phyloP scores from a whole-genome alignment of 1,139 yeast genomes.

The Groenewaldozyma sp. region DNA sequence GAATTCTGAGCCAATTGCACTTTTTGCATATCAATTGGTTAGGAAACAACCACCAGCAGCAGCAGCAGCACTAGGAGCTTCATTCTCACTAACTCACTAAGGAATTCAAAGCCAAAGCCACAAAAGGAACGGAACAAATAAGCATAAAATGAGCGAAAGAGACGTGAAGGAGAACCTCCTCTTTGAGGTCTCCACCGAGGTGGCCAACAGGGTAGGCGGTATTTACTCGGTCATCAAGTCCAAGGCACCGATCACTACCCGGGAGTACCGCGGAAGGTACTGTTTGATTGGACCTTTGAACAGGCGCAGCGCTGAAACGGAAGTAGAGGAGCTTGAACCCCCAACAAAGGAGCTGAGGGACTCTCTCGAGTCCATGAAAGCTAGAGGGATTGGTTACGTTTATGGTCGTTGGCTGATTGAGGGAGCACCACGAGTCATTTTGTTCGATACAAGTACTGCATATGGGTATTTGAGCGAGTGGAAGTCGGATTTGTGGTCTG shows the following conservation, averaged over 20 bases:
- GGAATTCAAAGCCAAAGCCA: too few species aligned
- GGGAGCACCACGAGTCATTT: slow-evolving; percentile 88
- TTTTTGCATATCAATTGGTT: too few species aligned
- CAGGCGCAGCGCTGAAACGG: slow-evolving; percentile 74
- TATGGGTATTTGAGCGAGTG: slow-evolving; percentile 68
- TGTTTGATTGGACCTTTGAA: slow-evolving; percentile 82
- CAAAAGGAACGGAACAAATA: too few species aligned
- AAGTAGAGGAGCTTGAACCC: slow-evolving; percentile 75
- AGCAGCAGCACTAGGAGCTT: too few species aligned
- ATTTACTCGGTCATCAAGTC: slow-evolving; percentile 94
- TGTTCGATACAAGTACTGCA: slow-evolving; percentile 80
- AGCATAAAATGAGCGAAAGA: slow-evolving; percentile 20
- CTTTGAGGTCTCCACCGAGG: slow-evolving; percentile 95
- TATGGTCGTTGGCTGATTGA: slow-evolving; percentile 97
- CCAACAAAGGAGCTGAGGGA: slow-evolving; percentile 47
- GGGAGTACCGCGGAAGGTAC: slow-evolving; percentile 85
- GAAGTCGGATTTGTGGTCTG: slow-evolving; percentile 89
- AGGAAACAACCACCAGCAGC: too few species aligned
- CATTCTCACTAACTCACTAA: too few species aligned
- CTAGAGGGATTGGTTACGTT: slow-evolving; percentile 71
- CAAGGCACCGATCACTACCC: slow-evolving; percentile 93
- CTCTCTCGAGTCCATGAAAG: slow-evolving; percentile 50
- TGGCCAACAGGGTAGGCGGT: slow-evolving; percentile 96
- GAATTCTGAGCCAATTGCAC: too few species aligned
- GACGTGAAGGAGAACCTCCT: slow-evolving; percentile 65